A percentile compares a stretch with the other conserved stretches of the same genome.
Evolutionary conservation across 176 grass and related monocot species (phyloP).

Genomic region (Oryza glumipatula): DNA sequence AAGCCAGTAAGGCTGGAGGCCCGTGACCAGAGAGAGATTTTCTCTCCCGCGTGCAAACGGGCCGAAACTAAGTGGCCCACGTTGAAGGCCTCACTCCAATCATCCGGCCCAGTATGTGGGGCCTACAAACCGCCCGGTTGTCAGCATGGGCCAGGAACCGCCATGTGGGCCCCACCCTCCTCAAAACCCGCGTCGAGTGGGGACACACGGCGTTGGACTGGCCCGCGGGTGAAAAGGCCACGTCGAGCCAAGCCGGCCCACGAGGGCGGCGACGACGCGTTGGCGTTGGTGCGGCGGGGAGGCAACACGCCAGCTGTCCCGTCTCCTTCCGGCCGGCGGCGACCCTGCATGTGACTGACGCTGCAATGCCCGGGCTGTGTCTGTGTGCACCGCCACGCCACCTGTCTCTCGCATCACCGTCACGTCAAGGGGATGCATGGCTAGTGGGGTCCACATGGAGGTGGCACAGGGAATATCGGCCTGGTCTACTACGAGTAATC

Average conservation of each 20-base stretch:
- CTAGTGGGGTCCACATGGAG: background rate
- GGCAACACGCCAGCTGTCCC: background rate
- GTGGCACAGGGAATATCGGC: background rate
- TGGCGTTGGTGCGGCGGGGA: background rate
- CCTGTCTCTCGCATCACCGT: background rate
- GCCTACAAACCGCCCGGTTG: background rate
- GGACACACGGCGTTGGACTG: background rate
- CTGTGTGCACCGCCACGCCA: background rate
- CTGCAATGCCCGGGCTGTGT: too few relatives aligned
- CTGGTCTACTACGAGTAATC: background rate
- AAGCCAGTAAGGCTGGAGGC: too few relatives aligned
- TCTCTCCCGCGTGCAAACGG: too few relatives aligned
- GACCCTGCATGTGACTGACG: background rate
- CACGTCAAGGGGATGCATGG: background rate
- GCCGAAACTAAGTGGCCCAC: too few relatives aligned
- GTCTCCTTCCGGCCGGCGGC: background rate
- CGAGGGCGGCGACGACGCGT: background rate
- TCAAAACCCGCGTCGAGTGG: background rate
- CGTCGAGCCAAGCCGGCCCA: background rate
- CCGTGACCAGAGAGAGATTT: too few relatives aligned
- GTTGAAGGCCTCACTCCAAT: too few relatives aligned
- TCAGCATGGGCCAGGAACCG: background rate
- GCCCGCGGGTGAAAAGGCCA: background rate
- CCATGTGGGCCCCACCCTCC: background rate
- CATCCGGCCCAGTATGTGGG: too few relatives aligned